Evolutionary conservation across 805 yeast genomes (phyloP), one percentile per base, ranked within the genome.

Genomic region (Saturnispora ahearnii): DNA sequence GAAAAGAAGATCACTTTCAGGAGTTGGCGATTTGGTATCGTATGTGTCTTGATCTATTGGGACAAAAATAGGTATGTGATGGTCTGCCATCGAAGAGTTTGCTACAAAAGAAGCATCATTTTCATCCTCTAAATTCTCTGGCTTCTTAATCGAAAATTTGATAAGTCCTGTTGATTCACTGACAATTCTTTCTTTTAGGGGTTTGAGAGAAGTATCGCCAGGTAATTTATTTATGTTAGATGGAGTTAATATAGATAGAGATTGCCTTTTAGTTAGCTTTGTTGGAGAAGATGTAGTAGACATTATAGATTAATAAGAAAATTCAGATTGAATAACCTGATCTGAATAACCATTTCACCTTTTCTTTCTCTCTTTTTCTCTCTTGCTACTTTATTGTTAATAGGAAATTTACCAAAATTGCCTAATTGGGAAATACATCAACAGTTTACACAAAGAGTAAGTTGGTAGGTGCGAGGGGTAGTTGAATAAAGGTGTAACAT

Each of bases 161-260:
- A 68, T 74, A 34, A 77, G 58, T 0, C 82, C 82, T 0, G 81
- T 77, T 6, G 74, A 65, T 52, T 73, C 76, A 55, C 80, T 74
- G 12, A 73, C 64, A 11, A 75, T 59, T 51, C 81, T 37, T 60
- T 68, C 10, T 45, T 32, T 12, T 32, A 26, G 5, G 45, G 29
- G 15, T 38, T 43, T 4, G 15, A 21, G 18, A 32, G 24, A 13
- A 26, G 10, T 44, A 13, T 33, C 36, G 34, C n/a, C 12, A 12
- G 34, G 21, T 22, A 29, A 42, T 55, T 56, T 36, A 36, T 36
- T 63, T 13, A 61, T 10, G 1, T 53, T 37, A 10, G 66, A 58
- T 1, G 63, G 60, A 0, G 68, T 61, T 11, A 66, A 51, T 11
- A 66, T 63, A 5, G 69, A 63, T n/a, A 66, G 49, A 3, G 70